Conservation (phyloP, 495 filamentous ascomycete genomes). For the Neurospora sp. region DNA sequence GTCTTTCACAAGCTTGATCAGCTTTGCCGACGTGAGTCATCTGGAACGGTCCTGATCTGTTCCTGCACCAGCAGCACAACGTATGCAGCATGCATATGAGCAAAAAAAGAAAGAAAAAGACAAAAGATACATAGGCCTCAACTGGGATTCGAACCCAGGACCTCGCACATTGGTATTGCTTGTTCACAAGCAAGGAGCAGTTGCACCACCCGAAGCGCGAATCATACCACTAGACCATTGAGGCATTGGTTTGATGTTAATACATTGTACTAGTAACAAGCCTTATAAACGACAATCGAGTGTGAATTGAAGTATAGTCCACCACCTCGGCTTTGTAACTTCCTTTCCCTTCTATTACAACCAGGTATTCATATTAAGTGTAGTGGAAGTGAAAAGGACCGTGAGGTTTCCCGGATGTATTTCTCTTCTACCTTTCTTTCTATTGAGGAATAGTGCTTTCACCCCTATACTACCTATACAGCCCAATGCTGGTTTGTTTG, state of each 20-base stretch:
- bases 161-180: neutral
- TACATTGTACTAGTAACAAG: too few species aligned
- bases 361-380: too few species aligned
- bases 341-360: too few species aligned
- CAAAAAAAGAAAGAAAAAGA: neutral
- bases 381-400: too few species aligned
- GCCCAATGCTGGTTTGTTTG: too few species aligned
- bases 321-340: too few species aligned
- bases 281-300: too few species aligned
- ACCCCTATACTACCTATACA: neutral
- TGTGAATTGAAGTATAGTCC: too few species aligned
- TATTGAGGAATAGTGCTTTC: neutral
- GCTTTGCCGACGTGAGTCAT: neutral
- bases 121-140: neutral
- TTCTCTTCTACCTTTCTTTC: neutral
- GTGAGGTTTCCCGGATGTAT: too few species aligned
- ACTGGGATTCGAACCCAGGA: neutral
- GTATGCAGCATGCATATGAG: neutral
- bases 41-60: neutral
- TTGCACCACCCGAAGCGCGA: neutral
- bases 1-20: neutral
- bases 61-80: neutral
- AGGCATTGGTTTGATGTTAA: neutral
- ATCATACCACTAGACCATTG: neutral
- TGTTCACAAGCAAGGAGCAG: neutral